These are phyloP conservation scores for Penicillium sp. DNA, from an alignment of 2,329 filamentous ascomycete species.

Conservation along the genomic window DNA sequence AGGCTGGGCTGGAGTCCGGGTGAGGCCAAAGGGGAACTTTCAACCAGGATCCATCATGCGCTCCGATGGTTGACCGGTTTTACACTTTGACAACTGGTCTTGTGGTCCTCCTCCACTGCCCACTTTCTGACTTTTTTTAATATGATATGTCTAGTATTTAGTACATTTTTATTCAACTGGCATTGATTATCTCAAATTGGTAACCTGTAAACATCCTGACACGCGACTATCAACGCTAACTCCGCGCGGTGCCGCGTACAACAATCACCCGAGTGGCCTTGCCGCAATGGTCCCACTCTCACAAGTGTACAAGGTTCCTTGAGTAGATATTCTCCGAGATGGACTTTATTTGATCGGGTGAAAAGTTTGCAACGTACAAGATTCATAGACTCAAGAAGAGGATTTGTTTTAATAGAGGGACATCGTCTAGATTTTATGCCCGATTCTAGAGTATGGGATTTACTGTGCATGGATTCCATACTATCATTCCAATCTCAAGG, in stretches of 20 bases:
- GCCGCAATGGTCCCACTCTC: background rate
- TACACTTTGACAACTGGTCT: background rate
- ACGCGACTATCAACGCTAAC: background rate
- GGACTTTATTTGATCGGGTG: background rate
- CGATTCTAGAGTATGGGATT: background rate
- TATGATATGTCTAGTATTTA: background rate
- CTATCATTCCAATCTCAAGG: background rate
- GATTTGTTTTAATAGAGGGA: background rate
- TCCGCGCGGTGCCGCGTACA: conserved; percentile 5
- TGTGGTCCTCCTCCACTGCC: background rate
- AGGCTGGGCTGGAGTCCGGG: conserved; percentile 9
- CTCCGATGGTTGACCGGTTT: conserved; percentile 21
- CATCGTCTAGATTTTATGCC: background rate
- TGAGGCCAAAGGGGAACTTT: conserved; percentile 22
- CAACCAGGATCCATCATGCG: conserved; percentile 13
- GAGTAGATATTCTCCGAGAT: background rate
- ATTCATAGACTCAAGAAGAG: background rate
- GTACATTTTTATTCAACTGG: background rate
- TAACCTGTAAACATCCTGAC: background rate
- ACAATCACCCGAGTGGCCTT: background rate
- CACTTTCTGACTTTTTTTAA: background rate
- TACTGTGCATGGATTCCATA: background rate
- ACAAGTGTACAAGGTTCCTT: background rate
- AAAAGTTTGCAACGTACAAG: background rate
- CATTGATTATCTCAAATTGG: background rate